phyloP scores from a whole-genome alignment of 257 asterid genomes.

The Orobanche coerulescens region DNA sequence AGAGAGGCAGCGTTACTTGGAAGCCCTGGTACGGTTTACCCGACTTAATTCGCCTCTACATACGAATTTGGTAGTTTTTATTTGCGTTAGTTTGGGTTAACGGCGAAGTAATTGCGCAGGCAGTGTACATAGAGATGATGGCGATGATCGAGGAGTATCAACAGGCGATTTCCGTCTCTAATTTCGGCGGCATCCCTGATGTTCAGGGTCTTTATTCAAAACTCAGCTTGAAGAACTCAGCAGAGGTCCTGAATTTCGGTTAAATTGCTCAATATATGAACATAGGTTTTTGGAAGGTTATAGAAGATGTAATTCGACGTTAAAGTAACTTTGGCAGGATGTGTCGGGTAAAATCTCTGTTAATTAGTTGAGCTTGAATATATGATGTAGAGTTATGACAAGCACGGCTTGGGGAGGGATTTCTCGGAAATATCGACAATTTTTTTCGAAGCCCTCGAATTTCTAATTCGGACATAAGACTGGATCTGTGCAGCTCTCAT shows the following conservation, averaged over 20 bases:
- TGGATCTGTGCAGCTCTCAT: too few species aligned
- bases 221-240: constrained; percentile 65
- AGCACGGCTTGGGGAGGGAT: too few species aligned
- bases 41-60: neutral
- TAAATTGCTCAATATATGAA: constrained; percentile 1
- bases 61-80: constrained; percentile 6
- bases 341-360: neutral
- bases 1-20: constrained; percentile 93
- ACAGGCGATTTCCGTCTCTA: constrained; percentile 67
- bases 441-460: too few species aligned
- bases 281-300: neutral
- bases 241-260: constrained; percentile 49
- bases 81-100: constrained; percentile 4
- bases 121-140: constrained; percentile 75
- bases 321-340: neutral
- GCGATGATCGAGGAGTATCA: constrained; percentile 96
- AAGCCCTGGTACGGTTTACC: constrained; percentile 51
- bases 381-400: neutral
- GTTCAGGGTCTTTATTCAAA: constrained; percentile 62
- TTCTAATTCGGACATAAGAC: too few species aligned
- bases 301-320: neutral
- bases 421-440: too few species aligned
- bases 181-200: constrained; percentile 72
- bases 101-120: constrained; percentile 33
- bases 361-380: neutral